Base-by-base conservation (phyloP, 768 basidiomycete genomes). In the Hydnomerulius pinastri region DNA sequence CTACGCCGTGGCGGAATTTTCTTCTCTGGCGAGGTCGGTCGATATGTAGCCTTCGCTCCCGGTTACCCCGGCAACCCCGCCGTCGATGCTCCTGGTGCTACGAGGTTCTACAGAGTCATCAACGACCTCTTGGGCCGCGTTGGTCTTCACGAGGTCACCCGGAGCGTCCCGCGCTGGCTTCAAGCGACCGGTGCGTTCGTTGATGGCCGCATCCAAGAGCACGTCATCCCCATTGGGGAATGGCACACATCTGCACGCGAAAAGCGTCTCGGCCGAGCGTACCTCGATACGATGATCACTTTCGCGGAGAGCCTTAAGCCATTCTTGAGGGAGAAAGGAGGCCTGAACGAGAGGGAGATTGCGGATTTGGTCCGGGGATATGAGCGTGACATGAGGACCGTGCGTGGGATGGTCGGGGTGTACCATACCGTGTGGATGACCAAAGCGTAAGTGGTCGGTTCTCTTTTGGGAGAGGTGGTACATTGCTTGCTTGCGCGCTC, bases 1-100 rank as follows among this genome's bases (percentile, higher is more conserved):
- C 71, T 92, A 11, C 80, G 81, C 38, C 80, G 81, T 4, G 83
- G 83, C n/a, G 90, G 90, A 1, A 66, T 91, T 12, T 85, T 89
- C 62, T 54, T 86, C 7, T 83, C 83, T 2, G 76, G 76, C 35
- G 88, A 90, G 67, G 81, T 84, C 75, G 72, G 69, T 29, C 71
- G 74, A 21, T 69, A 61, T 29, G 73, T 79, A 0, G 48, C 62
- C 4, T 72, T 81, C 60, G 71, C 69, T 33, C 72, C 74, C 7
- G 51, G 50, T 42, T 65, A 59, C 59, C 56, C 61, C 39, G 56
- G 59, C 44, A 60, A 43, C 53, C 62, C 37, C 15, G 56, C 55
- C 18, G 61, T 50, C 53, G 70, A 50, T 36, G 66, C 35, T 37
- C 68, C 52, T 6, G 58, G 54, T 15, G 63, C 71, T 3, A 54